phyloP scores from a whole-genome alignment of 192 early-diverging fungal species.

The Pilobolus umbonatus region DNA sequence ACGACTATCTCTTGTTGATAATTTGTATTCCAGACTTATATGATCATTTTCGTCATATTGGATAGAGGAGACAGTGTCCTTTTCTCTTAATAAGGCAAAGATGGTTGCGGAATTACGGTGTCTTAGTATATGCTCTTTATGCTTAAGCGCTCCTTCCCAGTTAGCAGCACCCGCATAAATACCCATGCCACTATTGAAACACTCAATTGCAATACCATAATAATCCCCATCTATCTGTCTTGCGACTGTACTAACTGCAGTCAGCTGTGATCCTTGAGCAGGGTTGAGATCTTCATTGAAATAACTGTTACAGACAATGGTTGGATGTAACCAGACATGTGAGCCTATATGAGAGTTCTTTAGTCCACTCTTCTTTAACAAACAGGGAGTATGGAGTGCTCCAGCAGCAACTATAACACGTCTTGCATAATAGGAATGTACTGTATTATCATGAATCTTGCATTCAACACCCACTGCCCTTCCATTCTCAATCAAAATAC shows the following conservation, averaged over 20 bases:
- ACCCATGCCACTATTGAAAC: slow-evolving; percentile 48
- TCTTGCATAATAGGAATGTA: slow-evolving; percentile 40
- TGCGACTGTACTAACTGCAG: slow-evolving; percentile 47
- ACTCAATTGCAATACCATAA: slow-evolving; percentile 65
- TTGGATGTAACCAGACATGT: slow-evolving; percentile 62
- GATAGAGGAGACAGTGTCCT: slow-evolving; percentile 46
- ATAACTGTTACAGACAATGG: slow-evolving; percentile 54
- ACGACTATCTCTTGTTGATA: slow-evolving; percentile 48
- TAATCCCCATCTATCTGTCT: slow-evolving; percentile 55
- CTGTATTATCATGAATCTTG: slow-evolving; percentile 18
- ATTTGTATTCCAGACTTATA: slow-evolving; percentile 41
- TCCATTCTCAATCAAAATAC: slow-evolving; percentile 47
- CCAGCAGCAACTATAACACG: slow-evolving; percentile 60
- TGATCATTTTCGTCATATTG: slow-evolving; percentile 36
- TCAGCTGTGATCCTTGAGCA: slow-evolving; percentile 60
- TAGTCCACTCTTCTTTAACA: slow-evolving; percentile 59
- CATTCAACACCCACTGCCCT: slow-evolving; percentile 51
- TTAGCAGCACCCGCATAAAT: slow-evolving; percentile 35
- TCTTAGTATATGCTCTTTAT: slow-evolving; percentile 47
- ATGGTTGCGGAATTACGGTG: slow-evolving; percentile 44
- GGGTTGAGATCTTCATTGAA: slow-evolving; percentile 38
- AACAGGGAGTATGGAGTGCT: slow-evolving; percentile 58
- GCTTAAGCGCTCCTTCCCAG: slow-evolving; percentile 44
- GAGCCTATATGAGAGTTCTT: slow-evolving; percentile 65
- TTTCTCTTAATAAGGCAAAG: slow-evolving; percentile 57